These are phyloP conservation scores for Acephala macrosclerotiorum DNA, from an alignment of 2,329 filamentous ascomycete species.

Conservation along the genomic window DNA sequence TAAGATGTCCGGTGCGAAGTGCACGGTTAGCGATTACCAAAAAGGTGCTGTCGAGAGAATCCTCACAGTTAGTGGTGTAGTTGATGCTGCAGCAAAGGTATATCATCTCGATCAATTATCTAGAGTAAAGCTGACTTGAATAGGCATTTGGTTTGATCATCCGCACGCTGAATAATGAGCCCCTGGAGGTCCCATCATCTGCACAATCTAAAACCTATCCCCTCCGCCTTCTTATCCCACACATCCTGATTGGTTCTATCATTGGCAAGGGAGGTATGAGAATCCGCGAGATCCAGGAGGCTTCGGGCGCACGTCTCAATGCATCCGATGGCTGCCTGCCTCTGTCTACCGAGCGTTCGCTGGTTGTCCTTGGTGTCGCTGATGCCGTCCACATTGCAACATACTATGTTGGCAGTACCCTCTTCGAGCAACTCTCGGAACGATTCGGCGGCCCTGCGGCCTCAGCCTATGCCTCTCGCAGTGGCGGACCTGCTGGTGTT, in stretches of 20 bases:
- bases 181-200: conserved; percentile 84
- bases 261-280: conserved; percentile 96
- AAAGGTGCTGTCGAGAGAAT: conserved; percentile 97
- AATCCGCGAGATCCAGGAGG: conserved; percentile 98
- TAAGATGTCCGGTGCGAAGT: conserved; percentile 94
- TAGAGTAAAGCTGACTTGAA: background rate
- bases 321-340: conserved; percentile 95
- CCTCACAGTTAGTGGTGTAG: conserved; percentile 93
- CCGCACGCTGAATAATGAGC: conserved; percentile 96
- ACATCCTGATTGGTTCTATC: conserved; percentile 97
- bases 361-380: conserved; percentile 96
- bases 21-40: conserved; percentile 98
- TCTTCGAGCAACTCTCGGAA: conserved; percentile 96
- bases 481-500: conserved; percentile 89
- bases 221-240: conserved; percentile 91
- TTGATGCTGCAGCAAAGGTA: conserved; percentile 97
- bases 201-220: conserved; percentile 97
- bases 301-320: conserved; percentile 94
- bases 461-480: conserved; percentile 96
- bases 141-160: conserved; percentile 98
- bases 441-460: conserved; percentile 94
- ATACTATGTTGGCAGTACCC: conserved; percentile 98
- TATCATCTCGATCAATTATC: conserved; percentile 39
- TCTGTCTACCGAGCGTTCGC: conserved; percentile 94
- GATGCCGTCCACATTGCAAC: conserved; percentile 99